phyloP scores from a whole-genome alignment of 176 grass and related monocot species.

The Aegilops sharonensis region DNA sequence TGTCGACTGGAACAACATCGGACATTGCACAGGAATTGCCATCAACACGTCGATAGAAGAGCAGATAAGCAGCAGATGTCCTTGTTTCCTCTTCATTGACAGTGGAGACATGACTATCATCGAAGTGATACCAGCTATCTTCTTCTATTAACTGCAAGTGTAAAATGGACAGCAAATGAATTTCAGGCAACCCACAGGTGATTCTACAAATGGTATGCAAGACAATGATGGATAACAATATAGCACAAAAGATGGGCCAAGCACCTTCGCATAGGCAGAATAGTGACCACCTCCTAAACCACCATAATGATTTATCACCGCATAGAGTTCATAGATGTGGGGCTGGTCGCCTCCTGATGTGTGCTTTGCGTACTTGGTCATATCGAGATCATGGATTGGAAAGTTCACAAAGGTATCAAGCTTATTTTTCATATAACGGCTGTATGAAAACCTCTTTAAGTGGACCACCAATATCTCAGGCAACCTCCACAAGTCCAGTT shows the following conservation, averaged over 20 bases:
- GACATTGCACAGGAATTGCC: conserved; percentile 32
- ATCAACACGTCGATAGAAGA: conserved; percentile 72
- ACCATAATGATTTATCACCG: conserved; percentile 94
- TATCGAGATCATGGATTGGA: conserved; percentile 74
- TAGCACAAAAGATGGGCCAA: background rate
- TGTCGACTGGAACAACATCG: conserved; percentile 27
- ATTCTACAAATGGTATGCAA: background rate
- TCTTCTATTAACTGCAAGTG: conserved; percentile 68
- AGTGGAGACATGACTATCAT: conserved; percentile 86
- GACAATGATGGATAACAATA: background rate
- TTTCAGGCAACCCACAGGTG: conserved; percentile 8
- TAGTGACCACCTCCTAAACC: conserved; percentile 95
- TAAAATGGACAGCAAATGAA: conserved; percentile 13
- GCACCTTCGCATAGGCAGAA: conserved; percentile 93
- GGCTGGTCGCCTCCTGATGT: background rate
- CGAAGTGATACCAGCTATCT: conserved; percentile 94
- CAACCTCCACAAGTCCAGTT: conserved; percentile 95
- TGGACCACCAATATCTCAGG: conserved; percentile 96
- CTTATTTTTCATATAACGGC: conserved; percentile 94
- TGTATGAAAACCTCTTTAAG: conserved; percentile 97
- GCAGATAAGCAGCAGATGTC: conserved; percentile 81
- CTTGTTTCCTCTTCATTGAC: conserved; percentile 77
- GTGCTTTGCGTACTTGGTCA: conserved; percentile 67
- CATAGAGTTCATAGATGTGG: conserved; percentile 83
- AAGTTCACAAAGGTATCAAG: conserved; percentile 98